Conservation (phyloP, 768 basidiomycete genomes). For the Tulasnella sp. region DNA sequence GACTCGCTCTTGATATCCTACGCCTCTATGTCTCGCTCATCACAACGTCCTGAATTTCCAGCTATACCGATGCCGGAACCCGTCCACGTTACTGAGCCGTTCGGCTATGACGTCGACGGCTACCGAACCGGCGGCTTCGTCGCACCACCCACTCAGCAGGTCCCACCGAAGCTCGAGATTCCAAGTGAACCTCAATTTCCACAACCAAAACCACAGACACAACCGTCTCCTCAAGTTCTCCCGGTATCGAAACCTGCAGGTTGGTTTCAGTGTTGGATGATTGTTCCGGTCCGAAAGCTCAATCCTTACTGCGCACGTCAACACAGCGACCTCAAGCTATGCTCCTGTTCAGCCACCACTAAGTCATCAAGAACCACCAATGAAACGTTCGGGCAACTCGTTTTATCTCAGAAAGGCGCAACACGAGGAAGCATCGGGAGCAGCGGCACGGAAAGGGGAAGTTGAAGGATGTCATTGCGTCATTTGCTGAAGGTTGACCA, state of each 20-base stretch:
- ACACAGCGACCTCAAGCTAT: background rate
- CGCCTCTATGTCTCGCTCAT: background rate
- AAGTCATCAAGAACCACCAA: background rate
- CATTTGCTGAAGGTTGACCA: background rate
- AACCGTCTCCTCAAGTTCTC: background rate
- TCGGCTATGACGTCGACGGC: background rate
- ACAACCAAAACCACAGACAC: background rate
- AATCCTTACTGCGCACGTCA: background rate
- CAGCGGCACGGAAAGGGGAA: background rate
- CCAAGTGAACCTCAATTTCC: background rate
- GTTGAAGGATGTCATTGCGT: background rate
- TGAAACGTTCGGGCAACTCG: background rate
- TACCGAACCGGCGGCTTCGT: slow-evolving; percentile 1
- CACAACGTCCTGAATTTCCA: background rate
- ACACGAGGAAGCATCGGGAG: background rate
- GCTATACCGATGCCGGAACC: background rate
- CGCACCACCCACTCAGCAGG: background rate
- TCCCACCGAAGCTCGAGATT: background rate
- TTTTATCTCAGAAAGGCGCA: background rate
- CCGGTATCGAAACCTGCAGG: background rate
- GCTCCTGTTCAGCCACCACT: background rate
- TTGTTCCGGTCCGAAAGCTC: background rate
- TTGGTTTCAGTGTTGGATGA: background rate
- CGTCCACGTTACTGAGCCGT: background rate
- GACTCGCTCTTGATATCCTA: background rate